phyloP scores from a whole-genome alignment of 495 filamentous ascomycete genomes.

The Aspergillus asperescens region DNA sequence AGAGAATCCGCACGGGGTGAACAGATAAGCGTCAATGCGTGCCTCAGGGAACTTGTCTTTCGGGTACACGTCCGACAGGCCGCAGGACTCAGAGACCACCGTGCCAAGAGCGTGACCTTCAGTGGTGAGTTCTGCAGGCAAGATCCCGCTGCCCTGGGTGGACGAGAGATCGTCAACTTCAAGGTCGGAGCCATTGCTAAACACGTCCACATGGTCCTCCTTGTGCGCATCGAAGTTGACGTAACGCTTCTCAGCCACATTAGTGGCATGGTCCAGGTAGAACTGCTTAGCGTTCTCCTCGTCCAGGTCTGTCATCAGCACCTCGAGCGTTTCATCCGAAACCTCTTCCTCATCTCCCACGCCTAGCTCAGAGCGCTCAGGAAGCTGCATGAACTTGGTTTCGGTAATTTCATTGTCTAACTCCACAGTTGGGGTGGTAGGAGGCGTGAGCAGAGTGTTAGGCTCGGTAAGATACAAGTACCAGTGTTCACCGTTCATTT shows the following conservation, averaged over 20 bases:
- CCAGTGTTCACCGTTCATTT: constrained; percentile 99
- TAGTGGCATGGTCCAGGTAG: constrained; percentile 88
- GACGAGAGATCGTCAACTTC: constrained; percentile 42
- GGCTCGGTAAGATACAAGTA: constrained; percentile 95
- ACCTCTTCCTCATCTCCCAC: constrained; percentile 29
- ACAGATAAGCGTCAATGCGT: constrained; percentile 91
- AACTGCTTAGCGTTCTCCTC: constrained; percentile 91
- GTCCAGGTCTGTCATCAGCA: constrained; percentile 97
- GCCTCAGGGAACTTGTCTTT: constrained; percentile 84
- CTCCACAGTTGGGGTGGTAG: constrained; percentile 62
- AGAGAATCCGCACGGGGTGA: constrained; percentile 95
- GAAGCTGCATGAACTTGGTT: constrained; percentile 58
- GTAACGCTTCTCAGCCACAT: constrained; percentile 75
- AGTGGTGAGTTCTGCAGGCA: constrained; percentile 72
- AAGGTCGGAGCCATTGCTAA: constrained; percentile 69
- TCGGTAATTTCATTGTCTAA: constrained; percentile 52
- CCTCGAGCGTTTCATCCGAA: constrained; percentile 88
- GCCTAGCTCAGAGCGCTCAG: constrained; percentile 29
- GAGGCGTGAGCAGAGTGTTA: constrained; percentile 73
- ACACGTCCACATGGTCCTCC: constrained; percentile 67
- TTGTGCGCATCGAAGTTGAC: constrained; percentile 44
- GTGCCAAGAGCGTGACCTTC: constrained; percentile 93
- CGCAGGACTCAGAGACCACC: constrained; percentile 86
- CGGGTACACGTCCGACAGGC: constrained; percentile 85
- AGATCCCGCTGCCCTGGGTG: constrained; percentile 49